Evolutionary conservation across 1,284 basidiomycete species (phyloP).

Genomic region (Xanthoconium separans): DNA sequence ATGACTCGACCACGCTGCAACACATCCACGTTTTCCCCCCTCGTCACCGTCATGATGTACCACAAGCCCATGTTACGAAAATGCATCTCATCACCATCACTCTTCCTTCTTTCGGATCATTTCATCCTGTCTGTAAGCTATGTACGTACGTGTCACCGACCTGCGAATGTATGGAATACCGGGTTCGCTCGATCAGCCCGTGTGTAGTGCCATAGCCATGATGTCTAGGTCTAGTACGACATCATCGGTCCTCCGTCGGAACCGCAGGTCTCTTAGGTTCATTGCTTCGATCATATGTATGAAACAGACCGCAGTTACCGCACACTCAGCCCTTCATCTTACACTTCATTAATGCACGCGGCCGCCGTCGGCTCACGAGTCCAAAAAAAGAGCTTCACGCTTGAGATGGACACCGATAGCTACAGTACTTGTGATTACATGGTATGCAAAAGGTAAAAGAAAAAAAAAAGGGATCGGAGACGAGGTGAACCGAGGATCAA

Average conservation of each 20-base stretch:
- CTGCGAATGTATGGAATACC: not conserved
- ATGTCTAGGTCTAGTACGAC: not conserved
- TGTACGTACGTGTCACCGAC: conserved; percentile 1
- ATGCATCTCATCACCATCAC: not conserved
- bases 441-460: not conserved
- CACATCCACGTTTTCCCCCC: not conserved
- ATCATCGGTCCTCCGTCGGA: not conserved
- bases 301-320: not conserved
- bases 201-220: too few species aligned
- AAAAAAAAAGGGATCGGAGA: not conserved
- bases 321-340: not conserved
- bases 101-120: not conserved
- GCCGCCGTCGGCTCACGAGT: too few species aligned
- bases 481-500: too few species aligned
- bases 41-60: not conserved
- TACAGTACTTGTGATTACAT: not conserved
- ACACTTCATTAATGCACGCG: not conserved
- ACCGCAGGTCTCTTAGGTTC: not conserved
- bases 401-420: not conserved
- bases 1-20: not conserved
- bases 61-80: not conserved
- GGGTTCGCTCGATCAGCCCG: not conserved
- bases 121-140: conserved; percentile 1
- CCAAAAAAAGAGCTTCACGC: not conserved
- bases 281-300: not conserved